Base-by-base conservation (phyloP, 2,329 filamentous ascomycete genomes). In the Ceratocystis colombiana region DNA sequence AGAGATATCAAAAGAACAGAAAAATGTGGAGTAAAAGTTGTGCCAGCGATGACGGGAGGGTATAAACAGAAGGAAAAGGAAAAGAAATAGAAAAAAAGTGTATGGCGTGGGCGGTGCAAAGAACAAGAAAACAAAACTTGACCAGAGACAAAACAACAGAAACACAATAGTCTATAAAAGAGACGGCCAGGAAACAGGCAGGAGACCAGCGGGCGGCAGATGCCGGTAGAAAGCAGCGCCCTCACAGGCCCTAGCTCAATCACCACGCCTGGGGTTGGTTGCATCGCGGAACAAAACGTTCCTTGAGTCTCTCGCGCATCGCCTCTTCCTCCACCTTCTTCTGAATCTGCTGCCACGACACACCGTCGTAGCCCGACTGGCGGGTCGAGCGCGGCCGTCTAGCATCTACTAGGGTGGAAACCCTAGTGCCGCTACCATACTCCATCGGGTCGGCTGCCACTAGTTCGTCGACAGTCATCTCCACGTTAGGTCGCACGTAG, bases 241-340 rank as follows among this genome's bases (percentile, higher is more conserved):
- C 33, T 37, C 33, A 37, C 33, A 37, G 2, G 33, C 33, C 33
- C 8, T 37, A 0, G 33, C 30, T 33, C 33, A 37, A 37, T 59
- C 15, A 59, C 53, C 53, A 59, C 28, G 53, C 53, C 25, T 59
- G 53, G 4, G 53, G 7, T 30, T 4, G 25, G 46, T 45, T 48
- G 41, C 8, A 30, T 22, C 61, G 61, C 8, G 61, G 61, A 4
- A 25, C 45, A 37, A 64, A 44, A n/a, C 62, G 45, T 41, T 20
- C 61, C 61, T 63, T 63, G 61, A 63, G 61, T 45, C 61, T 45
- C 44, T 63, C 41, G 44, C 61, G 61, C 41, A 48, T 20, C 4
- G 61, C 61, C 5, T 33, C 46, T 5, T 63, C 44, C 30, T 63
- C 61, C 12, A 59, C 1, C 28, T 59, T 59, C 53, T 59, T 59